A percentile compares a stretch with the other conserved stretches of the same genome.
Conservation (phyloP, 495 filamentous ascomycete genomes). For the Penicillium desertorum region DNA sequence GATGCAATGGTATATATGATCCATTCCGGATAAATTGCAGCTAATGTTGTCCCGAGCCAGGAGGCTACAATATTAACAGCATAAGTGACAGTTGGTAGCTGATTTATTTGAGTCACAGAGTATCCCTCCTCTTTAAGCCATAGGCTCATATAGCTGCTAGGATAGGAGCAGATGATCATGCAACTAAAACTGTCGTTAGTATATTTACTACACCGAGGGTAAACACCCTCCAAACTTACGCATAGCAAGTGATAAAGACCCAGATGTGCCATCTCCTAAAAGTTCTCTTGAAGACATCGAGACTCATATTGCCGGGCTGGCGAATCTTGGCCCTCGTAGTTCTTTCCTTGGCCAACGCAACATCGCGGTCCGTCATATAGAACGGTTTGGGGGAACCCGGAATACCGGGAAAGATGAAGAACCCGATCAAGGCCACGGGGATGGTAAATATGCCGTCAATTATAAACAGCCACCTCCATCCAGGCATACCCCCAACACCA, state of each 20-base stretch:
- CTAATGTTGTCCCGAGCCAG: conserved; percentile 46
- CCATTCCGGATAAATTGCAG: conserved; percentile 49
- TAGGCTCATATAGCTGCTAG: conserved; percentile 43
- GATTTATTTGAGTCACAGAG: conserved; percentile 46
- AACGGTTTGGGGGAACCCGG: conserved; percentile 46
- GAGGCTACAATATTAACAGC: conserved; percentile 46
- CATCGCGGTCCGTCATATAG: conserved; percentile 40
- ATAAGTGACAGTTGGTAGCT: conserved; percentile 44
- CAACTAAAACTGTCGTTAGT: conserved; percentile 20
- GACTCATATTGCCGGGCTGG: conserved; percentile 36
- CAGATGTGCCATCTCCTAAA: conserved; percentile 50
- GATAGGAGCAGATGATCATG: conserved; percentile 47
- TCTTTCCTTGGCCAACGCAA: conserved; percentile 40
- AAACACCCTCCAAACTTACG: conserved; percentile 28
- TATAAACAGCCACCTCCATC: conserved; percentile 52
- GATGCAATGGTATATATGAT: conserved; percentile 38
- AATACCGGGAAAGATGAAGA: conserved; percentile 48
- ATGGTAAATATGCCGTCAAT: conserved; percentile 53
- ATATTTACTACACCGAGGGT: background rate
- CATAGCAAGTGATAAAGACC: conserved; percentile 46
- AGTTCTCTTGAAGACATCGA: conserved; percentile 45
- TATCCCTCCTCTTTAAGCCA: conserved; percentile 51
- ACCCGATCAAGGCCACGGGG: conserved; percentile 46
- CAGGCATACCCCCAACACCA: conserved; percentile 45
- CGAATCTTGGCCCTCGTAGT: conserved; percentile 26